These are phyloP conservation scores for Beta macrorhiza DNA, from an alignment of 179 eudicot genomes.

Conservation along the genomic window DNA sequence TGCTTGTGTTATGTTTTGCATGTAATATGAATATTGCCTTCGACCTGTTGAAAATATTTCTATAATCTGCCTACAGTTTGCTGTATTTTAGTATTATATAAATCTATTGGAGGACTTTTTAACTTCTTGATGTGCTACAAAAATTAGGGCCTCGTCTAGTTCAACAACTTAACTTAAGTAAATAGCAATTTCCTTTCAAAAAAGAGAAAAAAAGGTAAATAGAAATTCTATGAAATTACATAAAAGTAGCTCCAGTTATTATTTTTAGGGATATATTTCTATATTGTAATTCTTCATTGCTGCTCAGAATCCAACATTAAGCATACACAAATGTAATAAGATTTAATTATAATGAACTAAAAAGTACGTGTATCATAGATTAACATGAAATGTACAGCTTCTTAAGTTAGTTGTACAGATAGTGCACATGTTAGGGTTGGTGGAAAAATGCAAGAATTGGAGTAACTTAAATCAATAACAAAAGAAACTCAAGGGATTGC, in stretches of 20 bases:
- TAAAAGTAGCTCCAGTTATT: background rate
- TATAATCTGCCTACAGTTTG: background rate
- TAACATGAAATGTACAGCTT: background rate
- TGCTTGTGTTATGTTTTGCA: background rate
- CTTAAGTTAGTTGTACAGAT: background rate
- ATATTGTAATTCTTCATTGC: background rate
- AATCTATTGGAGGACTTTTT: background rate
- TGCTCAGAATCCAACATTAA: background rate
- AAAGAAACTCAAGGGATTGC: too few relatives aligned
- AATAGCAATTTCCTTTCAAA: background rate
- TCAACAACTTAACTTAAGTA: too few relatives aligned
- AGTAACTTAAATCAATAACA: too few relatives aligned
- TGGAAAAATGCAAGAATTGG: too few relatives aligned
- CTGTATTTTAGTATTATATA: background rate
- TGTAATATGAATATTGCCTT: background rate
- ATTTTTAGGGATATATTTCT: background rate
- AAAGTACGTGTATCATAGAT: background rate
- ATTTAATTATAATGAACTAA: background rate
- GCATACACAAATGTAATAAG: background rate
- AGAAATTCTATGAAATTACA: background rate
- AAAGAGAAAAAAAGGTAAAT: background rate
- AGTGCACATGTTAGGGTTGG: too few relatives aligned
- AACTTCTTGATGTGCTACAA: background rate
- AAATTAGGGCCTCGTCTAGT: too few relatives aligned
- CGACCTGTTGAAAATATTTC: background rate